These are phyloP conservation scores for Pichia sp. DNA, from an alignment of 1,139 yeast species.

Conservation along the genomic window DNA sequence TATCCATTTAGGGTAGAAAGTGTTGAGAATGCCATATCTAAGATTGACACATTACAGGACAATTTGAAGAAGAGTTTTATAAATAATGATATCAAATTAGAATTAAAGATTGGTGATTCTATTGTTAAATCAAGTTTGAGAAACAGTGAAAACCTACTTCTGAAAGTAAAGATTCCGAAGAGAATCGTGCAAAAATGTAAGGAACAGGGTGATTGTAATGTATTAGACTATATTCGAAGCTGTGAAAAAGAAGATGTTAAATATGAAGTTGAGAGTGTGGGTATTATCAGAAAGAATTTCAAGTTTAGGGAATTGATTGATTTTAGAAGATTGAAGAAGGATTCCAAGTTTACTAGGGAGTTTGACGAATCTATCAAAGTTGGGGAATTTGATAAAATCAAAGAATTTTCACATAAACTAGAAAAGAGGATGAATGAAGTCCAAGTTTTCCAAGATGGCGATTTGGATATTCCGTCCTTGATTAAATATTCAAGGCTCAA, in stretches of 20 bases:
- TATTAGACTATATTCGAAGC: slow-evolving; percentile 46
- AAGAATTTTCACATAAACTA: slow-evolving; percentile 40
- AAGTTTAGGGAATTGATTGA: slow-evolving; percentile 85
- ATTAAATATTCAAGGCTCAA: slow-evolving; percentile 72
- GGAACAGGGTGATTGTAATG: slow-evolving; percentile 22
- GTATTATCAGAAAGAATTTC: slow-evolving; percentile 62
- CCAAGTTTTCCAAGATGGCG: slow-evolving; percentile 32
- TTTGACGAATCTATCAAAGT: slow-evolving; percentile 36
- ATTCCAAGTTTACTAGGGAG: slow-evolving; percentile 43
- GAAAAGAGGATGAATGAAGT: slow-evolving; percentile 31
- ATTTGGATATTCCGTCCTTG: slow-evolving; percentile 77
- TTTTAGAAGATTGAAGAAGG: slow-evolving; percentile 65
- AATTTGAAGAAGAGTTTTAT: slow-evolving; percentile 35
- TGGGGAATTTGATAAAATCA: slow-evolving; percentile 37
- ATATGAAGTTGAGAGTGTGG: slow-evolving; percentile 52
- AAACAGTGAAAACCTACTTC: slow-evolving; percentile 54
- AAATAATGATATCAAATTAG: slow-evolving; percentile 36
- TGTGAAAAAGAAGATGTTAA: slow-evolving; percentile 26
- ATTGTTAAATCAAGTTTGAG: slow-evolving; percentile 74
- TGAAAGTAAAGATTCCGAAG: slow-evolving; percentile 68
- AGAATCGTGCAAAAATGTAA: slow-evolving; percentile 27
- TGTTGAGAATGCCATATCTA: slow-evolving; percentile 52
- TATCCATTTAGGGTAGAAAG: slow-evolving; percentile 69
- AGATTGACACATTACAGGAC: slow-evolving; percentile 68
- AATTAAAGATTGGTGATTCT: slow-evolving; percentile 53